Percentiles rank a stretch among this genome's conserved stretches.
phyloP scores from a whole-genome alignment of 352 stramenopile genomes.

The Globisporangium middletonii region DNA sequence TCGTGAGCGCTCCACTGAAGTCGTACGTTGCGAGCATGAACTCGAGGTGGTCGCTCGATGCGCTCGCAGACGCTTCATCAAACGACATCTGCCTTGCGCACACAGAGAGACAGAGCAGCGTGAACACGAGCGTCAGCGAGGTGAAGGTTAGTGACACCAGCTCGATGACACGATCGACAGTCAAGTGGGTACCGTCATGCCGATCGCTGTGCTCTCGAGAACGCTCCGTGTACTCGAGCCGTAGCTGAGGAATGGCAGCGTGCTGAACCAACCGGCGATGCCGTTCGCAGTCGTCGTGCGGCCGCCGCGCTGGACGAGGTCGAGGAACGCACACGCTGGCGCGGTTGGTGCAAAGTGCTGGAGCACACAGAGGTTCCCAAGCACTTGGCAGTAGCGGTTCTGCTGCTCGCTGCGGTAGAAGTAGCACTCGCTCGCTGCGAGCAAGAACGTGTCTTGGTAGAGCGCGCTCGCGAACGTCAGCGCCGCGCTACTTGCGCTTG shows the following conservation, averaged over 20 bases:
- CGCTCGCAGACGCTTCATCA: slow-evolving; percentile 35
- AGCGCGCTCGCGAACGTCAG: slow-evolving; percentile 49
- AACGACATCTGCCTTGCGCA: slow-evolving; percentile 69
- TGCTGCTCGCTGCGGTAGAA: slow-evolving; percentile 74
- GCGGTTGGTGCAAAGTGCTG: slow-evolving; percentile 73
- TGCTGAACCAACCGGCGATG: slow-evolving; percentile 60
- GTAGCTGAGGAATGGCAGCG: slow-evolving; percentile 90
- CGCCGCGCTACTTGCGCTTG: slow-evolving; percentile 15
- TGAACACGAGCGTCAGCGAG: neutral
- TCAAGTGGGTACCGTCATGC: slow-evolving; percentile 50
- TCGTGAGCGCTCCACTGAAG: slow-evolving; percentile 85
- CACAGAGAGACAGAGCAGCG: neutral
- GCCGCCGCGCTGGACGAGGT: slow-evolving; percentile 59
- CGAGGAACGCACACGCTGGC: slow-evolving; percentile 69
- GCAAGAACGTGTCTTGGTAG: slow-evolving; percentile 74
- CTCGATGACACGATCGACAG: neutral
- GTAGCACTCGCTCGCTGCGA: slow-evolving; percentile 78
- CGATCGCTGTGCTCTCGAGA: slow-evolving; percentile 53
- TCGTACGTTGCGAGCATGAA: slow-evolving; percentile 86
- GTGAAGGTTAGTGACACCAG: neutral
- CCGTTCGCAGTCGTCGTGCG: slow-evolving; percentile 35
- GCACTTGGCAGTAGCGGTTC: slow-evolving; percentile 74
- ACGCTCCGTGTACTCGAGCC: slow-evolving; percentile 45
- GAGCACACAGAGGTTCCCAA: slow-evolving; percentile 93
- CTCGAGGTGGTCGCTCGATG: slow-evolving; percentile 57